Percentiles rank a stretch among this genome's conserved stretches.
These are phyloP conservation scores for Quercus mongolica DNA, from an alignment of 306 rosid genomes.

Conservation along the genomic window DNA sequence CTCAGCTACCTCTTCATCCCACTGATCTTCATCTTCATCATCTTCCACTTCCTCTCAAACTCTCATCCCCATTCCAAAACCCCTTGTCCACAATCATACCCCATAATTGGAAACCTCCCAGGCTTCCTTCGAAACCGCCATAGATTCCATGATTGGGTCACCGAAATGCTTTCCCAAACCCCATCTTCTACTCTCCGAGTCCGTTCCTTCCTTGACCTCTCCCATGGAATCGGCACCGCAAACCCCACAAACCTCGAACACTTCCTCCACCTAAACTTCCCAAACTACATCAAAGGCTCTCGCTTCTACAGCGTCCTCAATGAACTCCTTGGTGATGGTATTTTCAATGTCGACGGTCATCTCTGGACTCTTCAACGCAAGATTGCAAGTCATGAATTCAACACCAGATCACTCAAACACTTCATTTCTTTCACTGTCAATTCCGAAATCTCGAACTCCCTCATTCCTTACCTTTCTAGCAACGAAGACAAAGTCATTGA, in stretches of 20 bases:
- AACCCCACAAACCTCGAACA: conserved; percentile 27
- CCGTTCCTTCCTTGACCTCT: conserved; percentile 19
- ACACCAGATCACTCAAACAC: conserved; percentile 25
- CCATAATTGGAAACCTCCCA: conserved; percentile 13
- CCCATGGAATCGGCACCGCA: conserved; percentile 17
- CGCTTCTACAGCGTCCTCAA: conserved; percentile 7
- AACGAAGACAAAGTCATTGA: conserved; percentile 2
- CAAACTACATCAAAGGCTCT: conserved; percentile 29
- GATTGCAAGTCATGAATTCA: conserved; percentile 33
- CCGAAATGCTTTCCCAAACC: conserved; percentile 22
- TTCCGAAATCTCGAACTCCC: conserved; percentile 2
- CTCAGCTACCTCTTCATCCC: not conserved
- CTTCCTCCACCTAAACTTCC: conserved; percentile 26
- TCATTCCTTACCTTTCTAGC: conserved; percentile 7
- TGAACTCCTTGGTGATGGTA: conserved; percentile 28
- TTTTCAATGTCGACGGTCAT: conserved; percentile 20
- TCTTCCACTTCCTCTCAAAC: not conserved
- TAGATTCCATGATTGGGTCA: conserved; percentile 26
- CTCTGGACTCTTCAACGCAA: conserved; percentile 30
- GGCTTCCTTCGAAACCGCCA: conserved; percentile 16
- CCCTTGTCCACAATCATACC: conserved; percentile 18
- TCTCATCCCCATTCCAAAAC: not conserved
- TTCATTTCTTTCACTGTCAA: conserved; percentile 20
- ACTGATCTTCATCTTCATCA: not conserved
- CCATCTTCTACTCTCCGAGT: conserved; percentile 17